Percentiles rank a stretch among this genome's conserved stretches.
Conservation (phyloP, 257 asterid genomes). For the Solanum arcanum region DNA sequence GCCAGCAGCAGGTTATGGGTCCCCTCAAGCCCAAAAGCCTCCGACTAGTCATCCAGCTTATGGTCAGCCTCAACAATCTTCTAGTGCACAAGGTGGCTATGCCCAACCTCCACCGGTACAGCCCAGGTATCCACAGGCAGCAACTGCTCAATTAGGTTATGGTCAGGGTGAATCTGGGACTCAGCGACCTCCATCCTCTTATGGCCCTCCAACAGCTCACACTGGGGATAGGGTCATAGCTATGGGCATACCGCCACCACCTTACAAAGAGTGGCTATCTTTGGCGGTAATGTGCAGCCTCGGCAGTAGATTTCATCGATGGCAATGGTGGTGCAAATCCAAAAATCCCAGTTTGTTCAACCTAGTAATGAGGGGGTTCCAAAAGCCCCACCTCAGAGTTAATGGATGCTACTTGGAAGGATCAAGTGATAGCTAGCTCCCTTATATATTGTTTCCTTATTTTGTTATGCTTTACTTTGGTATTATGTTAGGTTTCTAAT, state of each 20-base stretch:
- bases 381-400: conserved; percentile 46
- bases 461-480: neutral
- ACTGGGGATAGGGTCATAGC: conserved; percentile 24
- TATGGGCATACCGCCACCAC: conserved; percentile 35
- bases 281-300: conserved; percentile 27
- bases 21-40: conserved; percentile 25
- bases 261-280: conserved; percentile 19
- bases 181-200: conserved; percentile 19
- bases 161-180: conserved; percentile 21
- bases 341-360: conserved; percentile 27
- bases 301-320: conserved; percentile 30
- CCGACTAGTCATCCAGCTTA: conserved; percentile 22
- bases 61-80: conserved; percentile 45
- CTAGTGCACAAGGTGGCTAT: conserved; percentile 34
- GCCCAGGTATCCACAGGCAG: conserved; percentile 13
- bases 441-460: neutral
- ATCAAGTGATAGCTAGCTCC: neutral
- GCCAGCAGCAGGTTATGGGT: neutral
- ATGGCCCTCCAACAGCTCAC: conserved; percentile 22
- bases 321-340: conserved; percentile 18
- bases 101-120: conserved; percentile 24
- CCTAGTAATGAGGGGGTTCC: conserved; percentile 28
- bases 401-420: neutral
- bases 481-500: neutral
- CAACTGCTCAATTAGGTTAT: conserved; percentile 17